Base-by-base conservation (phyloP, 2,329 filamentous ascomycete species). In the Neonectria punicea region DNA sequence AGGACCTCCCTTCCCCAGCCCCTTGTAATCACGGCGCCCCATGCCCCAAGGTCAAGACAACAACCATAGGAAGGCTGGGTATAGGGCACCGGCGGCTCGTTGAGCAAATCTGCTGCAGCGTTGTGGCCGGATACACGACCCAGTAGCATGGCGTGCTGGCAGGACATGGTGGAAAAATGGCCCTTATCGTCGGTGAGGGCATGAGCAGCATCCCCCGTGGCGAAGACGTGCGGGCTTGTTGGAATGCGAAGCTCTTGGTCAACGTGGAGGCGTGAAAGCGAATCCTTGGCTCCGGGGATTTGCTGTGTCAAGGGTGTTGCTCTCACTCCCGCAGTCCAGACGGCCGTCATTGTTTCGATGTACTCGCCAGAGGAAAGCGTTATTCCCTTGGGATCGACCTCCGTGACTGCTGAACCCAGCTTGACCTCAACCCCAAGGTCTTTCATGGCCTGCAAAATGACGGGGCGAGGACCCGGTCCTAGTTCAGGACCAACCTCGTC, bases 291-390 rank as follows among this genome's bases (percentile, higher is more conserved):
- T 1, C 70, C 74, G 0, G 70, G 60, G n/a, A 81, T 74, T 18
- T 80, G 78, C 16, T 72, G 58, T 0, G 79, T 78, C 22, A 81
- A 66, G 0, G 70, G 63, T 0, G 74, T 75, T 1, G 79, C 79
- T 14, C 61, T 61, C 34, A 80, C 67, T 0, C 80, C 79, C 0
- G 76, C 80, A 0, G 80, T 80, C 79, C 80, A 81, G 6, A 81
- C 66, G 1, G 72, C 72, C 0, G 79, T 81, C 14, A 70, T 60
- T 0, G 78, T 67, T 8, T 74, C 67, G 46, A 81, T 80, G 9
- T 54, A 68, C 56, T 80, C 77, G 1, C 77, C 79, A 1, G 70
- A 74, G 2, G 65, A 56, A 2, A 77, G 67, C 0, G 59, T 72
- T 0, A 81, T 70, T 1, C 76, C 70, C 0, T 67, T 53, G 0